Evolutionary conservation across 768 basidiomycete species (phyloP), one percentile per base, ranked within the genome.

Genomic region (Termitomyces titanicus): DNA sequence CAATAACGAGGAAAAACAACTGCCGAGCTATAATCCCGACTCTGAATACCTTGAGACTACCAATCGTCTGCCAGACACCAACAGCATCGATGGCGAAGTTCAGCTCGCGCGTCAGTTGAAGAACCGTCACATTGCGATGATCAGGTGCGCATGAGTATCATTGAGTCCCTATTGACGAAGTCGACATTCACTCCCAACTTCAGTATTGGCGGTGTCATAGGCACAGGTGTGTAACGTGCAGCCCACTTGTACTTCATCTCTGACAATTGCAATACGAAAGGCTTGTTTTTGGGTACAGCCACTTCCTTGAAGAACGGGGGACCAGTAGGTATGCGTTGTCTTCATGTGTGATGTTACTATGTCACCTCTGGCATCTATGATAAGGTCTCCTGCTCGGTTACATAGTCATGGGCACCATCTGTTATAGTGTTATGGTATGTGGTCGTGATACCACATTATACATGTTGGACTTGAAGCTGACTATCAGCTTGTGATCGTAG

Each of bases 71-170:
- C 34, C 37, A n/a, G 33, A 46, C 15, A 33, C 42, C 27, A 24
- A 46, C n/a, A 49, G 57, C 47, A 22, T 24, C 29, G 40, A 46
- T 27, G 54, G 53, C 5, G 57, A 64, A 37, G 50, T 53, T 51
- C 66, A 65, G 37, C 80, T 86, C 25, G 69, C 76, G 7, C 75
- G 85, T 47, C 84, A 88, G 68, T 71, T 88, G 59, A 88, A 87
- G 67, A 89, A 88, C 63, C 76, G 89, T 17, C 90, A 91, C 66
- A 79, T 91, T 56, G 85, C 88, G 44, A 89, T 91, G 87, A 89
- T 90, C 60, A 88, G 87, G 85, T 29, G 27, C 47, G 27, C 9
- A 34, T n/a, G n/a, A n/a, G n/a, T 13, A 47, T 17, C 20, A 38
- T 22, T 46, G 1, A 47, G 25, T 25, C 15, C 40, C 35, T 20